Evolutionary conservation across 2,329 filamentous ascomycete species (phyloP).

Genomic region (Arthrinium puccinioides): DNA sequence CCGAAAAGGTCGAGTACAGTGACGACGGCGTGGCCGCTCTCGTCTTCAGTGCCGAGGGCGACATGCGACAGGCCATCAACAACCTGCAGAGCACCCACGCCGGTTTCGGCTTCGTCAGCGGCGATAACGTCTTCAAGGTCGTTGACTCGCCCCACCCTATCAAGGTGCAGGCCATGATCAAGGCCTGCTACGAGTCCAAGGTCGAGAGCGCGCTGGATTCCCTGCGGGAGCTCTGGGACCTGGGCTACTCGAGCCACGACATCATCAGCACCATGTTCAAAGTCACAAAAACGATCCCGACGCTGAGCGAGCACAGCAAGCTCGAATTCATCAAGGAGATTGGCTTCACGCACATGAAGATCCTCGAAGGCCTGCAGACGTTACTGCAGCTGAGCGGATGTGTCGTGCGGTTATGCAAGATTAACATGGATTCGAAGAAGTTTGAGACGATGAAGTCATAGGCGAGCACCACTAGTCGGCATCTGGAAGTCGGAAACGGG

Average conservation of each 20-base stretch:
- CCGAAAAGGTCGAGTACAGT: slow-evolving; percentile 81
- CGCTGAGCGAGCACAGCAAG: slow-evolving; percentile 88
- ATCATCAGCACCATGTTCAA: slow-evolving; percentile 99
- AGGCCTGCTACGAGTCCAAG: slow-evolving; percentile 89
- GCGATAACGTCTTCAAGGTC: slow-evolving; percentile 96
- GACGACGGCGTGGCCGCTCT: slow-evolving; percentile 94
- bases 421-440: slow-evolving; percentile 90
- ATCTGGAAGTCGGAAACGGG: slow-evolving; percentile 20
- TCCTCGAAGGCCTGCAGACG: slow-evolving; percentile 95
- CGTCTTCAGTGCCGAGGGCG: slow-evolving; percentile 93
- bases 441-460: slow-evolving; percentile 41
- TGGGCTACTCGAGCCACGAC: slow-evolving; percentile 97
- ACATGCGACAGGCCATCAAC: slow-evolving; percentile 99
- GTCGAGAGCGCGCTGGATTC: slow-evolving; percentile 81
- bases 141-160: slow-evolving; percentile 96
- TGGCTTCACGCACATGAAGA: slow-evolving; percentile 98
- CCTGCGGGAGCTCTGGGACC: slow-evolving; percentile 83
- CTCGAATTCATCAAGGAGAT: slow-evolving; percentile 98
- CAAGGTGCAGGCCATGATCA: slow-evolving; percentile 98
- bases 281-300: slow-evolving; percentile 92
- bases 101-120: slow-evolving; percentile 94
- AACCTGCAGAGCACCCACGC: slow-evolving; percentile 90
- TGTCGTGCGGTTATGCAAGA: slow-evolving; percentile 80
- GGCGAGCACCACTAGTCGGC: slow-evolving; percentile 5
- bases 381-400: slow-evolving; percentile 90